Evolutionary conservation across 257 asterid genomes (phyloP).

Genomic region (Solanum phureja): DNA sequence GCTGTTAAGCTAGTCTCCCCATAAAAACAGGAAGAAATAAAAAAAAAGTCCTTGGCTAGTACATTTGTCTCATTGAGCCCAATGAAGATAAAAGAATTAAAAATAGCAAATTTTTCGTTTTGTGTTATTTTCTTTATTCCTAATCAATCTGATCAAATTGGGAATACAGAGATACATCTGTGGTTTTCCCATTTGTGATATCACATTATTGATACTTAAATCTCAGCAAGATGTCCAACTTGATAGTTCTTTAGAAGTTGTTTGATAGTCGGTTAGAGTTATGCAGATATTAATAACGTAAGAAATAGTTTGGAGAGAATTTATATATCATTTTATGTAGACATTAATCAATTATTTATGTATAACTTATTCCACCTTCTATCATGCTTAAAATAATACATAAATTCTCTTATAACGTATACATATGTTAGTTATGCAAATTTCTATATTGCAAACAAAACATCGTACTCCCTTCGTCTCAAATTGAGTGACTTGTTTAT

Average conservation of each 20-base stretch:
- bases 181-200: neutral
- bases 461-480: neutral
- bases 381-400: neutral
- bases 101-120: neutral
- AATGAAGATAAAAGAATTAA: neutral
- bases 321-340: neutral
- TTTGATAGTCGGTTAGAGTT: neutral
- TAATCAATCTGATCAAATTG: neutral
- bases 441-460: neutral
- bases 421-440: neutral
- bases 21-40: neutral
- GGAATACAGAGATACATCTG: neutral
- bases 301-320: neutral
- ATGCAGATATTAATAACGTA: neutral
- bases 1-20: neutral
- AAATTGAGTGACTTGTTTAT: neutral
- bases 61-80: slow-evolving; percentile 1
- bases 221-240: neutral
- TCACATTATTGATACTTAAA: neutral
- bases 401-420: neutral
- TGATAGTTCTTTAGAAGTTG: neutral
- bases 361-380: neutral
- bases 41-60: neutral
- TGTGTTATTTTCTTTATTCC: neutral
- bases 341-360: too few relatives aligned